Conservation (phyloP, 768 basidiomycete species). For the Lepiota brunneoincarnata region DNA sequence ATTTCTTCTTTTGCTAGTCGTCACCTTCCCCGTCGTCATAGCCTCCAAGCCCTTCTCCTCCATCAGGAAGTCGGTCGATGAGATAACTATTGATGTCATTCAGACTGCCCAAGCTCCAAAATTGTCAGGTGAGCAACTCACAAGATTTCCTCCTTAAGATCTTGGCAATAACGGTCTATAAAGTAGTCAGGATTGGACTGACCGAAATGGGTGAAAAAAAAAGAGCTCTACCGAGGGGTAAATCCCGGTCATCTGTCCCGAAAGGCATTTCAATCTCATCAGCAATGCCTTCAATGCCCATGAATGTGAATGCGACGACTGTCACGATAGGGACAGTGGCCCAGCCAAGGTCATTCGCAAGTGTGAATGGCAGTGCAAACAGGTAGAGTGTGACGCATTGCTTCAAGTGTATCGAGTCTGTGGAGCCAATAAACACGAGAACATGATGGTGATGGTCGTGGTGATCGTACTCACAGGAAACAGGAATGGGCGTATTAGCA, state of each 20-base stretch:
- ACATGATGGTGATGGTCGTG: neutral
- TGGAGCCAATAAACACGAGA: constrained; percentile 14
- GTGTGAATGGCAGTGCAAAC: constrained; percentile 84
- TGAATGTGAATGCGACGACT: constrained; percentile 85
- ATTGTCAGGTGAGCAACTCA: constrained; percentile 32
- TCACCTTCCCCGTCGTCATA: constrained; percentile 83
- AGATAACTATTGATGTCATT: constrained; percentile 49
- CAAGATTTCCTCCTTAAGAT: constrained; percentile 84
- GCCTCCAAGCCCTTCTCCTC: constrained; percentile 68
- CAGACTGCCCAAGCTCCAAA: constrained; percentile 11
- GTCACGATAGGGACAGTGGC: constrained; percentile 83
- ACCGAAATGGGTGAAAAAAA: neutral
- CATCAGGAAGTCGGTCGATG: constrained; percentile 67
- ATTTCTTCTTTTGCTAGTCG: constrained; percentile 41
- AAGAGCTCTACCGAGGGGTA: constrained; percentile 62
- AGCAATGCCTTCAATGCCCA: constrained; percentile 95
- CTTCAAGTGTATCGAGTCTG: constrained; percentile 88
- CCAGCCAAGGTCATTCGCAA: constrained; percentile 83
- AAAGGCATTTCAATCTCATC: constrained; percentile 96
- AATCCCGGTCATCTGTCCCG: constrained; percentile 64
- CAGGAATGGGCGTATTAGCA: constrained; percentile 82
- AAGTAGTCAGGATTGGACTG: neutral
- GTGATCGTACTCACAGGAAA: constrained; percentile 51
- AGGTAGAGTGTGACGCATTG: constrained; percentile 95
- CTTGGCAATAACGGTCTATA: constrained; percentile 79